These are phyloP conservation scores for Samsoniella hepiali DNA, from an alignment of 2,329 filamentous ascomycete genomes.

Conservation along the genomic window DNA sequence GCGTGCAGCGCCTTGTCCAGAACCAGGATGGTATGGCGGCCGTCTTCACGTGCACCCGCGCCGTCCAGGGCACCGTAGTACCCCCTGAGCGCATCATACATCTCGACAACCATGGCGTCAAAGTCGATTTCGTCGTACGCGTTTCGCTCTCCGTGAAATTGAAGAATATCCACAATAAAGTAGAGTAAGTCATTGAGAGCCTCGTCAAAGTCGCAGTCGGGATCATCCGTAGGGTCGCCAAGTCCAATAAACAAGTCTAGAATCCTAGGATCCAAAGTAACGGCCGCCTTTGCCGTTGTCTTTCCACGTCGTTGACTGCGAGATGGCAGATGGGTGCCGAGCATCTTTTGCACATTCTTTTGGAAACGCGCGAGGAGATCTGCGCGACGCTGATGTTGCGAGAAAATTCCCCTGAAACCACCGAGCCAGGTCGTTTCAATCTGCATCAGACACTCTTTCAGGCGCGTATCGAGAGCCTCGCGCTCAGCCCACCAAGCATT, in stretches of 20 bases:
- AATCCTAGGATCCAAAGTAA: constrained; percentile 59
- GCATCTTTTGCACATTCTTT: constrained; percentile 70
- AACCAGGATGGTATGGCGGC: constrained; percentile 76
- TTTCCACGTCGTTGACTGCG: constrained; percentile 59
- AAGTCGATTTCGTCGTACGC: constrained; percentile 98
- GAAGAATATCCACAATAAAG: constrained; percentile 92
- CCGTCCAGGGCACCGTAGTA: constrained; percentile 61
- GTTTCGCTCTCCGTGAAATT: constrained; percentile 94
- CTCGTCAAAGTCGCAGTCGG: constrained; percentile 76
- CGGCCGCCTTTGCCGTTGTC: constrained; percentile 43
- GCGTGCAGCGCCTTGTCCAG: constrained; percentile 86
- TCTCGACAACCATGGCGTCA: constrained; percentile 84
- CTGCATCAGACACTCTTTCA: constrained; percentile 75
- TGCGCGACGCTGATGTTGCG: constrained; percentile 61
- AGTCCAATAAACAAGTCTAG: constrained; percentile 87
- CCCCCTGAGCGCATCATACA: constrained; percentile 74
- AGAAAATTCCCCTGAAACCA: constrained; percentile 93
- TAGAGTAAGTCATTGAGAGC: constrained; percentile 89
- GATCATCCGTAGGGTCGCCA: constrained; percentile 64
- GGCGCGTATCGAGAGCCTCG: constrained; percentile 70
- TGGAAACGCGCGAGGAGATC: constrained; percentile 72
- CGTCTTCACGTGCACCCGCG: constrained; percentile 39
- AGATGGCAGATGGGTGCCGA: constrained; percentile 84
- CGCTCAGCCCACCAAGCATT: constrained; percentile 87
- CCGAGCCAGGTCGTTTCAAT: constrained; percentile 94